Conservation (phyloP, 129 eudicot genomes). For the Kitagawia praeruptora region DNA sequence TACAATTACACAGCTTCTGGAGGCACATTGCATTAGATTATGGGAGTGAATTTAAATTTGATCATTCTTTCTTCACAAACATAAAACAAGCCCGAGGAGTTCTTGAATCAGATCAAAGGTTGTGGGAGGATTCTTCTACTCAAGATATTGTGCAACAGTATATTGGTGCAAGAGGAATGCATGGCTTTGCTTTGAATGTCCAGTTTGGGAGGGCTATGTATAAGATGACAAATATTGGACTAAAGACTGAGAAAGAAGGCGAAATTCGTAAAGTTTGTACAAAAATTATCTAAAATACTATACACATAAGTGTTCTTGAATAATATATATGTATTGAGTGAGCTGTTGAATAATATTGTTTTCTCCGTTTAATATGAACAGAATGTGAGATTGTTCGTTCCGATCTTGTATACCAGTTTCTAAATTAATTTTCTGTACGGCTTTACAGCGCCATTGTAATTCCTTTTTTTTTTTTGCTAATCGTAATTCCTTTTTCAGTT, state of each 20-base stretch:
- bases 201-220: constrained; percentile 77
- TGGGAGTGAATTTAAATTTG: constrained; percentile 42
- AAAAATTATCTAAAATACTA: constrained; percentile 24
- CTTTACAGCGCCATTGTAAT: no score
- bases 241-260: constrained; percentile 50
- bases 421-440: no score
- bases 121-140: constrained; percentile 53
- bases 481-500: no score
- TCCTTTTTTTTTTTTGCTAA: no score
- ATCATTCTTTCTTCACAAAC: constrained; percentile 38
- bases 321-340: not conserved
- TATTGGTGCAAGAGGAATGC: constrained; percentile 46
- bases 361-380: not conserved
- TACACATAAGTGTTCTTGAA: not conserved
- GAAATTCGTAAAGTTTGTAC: constrained; percentile 70
- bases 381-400: not conserved
- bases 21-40: constrained; percentile 45
- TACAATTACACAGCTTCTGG: constrained; percentile 48
- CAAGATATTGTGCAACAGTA: constrained; percentile 35
- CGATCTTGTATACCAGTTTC: not conserved
- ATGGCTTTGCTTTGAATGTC: constrained; percentile 30
- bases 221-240: constrained; percentile 61
- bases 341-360: not conserved
- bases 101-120: constrained; percentile 62
- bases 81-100: constrained; percentile 47